Evolutionary conservation across 2,329 filamentous ascomycete species (phyloP).

Genomic region (Aspergillus clavatus): DNA sequence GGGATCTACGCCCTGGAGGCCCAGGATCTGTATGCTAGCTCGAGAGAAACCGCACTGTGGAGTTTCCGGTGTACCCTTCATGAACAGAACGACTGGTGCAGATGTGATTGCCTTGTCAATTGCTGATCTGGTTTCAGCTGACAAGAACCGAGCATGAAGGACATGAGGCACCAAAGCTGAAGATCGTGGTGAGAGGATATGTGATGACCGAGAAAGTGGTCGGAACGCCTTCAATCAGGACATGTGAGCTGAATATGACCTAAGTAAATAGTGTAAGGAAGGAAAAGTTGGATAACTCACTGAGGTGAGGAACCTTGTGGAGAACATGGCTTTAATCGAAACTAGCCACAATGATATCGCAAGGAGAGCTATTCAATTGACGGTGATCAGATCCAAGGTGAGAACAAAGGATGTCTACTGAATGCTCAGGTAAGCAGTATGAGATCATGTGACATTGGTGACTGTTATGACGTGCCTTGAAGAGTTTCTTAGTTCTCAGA

Average conservation of each 20-base stretch:
- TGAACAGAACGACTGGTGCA: conserved; percentile 92
- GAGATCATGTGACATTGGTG: no score
- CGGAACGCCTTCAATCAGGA: conserved; percentile 24
- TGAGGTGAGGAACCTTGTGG: background rate
- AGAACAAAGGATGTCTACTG: no score
- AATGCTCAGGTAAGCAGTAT: no score
- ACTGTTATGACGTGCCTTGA: no score
- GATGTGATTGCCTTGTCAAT: conserved; percentile 88
- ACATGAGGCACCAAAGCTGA: conserved; percentile 30
- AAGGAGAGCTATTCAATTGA: background rate
- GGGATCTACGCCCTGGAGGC: conserved; percentile 90
- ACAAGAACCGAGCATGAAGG: conserved; percentile 61
- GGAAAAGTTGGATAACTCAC: background rate
- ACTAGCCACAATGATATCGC: background rate
- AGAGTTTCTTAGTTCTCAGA: no score
- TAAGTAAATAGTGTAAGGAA: background rate
- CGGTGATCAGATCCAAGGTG: no score
- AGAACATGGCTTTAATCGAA: background rate
- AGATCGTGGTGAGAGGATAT: conserved; percentile 18
- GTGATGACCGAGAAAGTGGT: conserved; percentile 24
- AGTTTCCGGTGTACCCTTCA: conserved; percentile 96
- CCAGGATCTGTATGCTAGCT: conserved; percentile 89
- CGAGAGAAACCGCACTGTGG: conserved; percentile 97
- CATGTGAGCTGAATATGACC: background rate
- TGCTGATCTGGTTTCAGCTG: conserved; percentile 69